Conservation (phyloP, 768 basidiomycete genomes). For the Calocybe gangraenosa region DNA sequence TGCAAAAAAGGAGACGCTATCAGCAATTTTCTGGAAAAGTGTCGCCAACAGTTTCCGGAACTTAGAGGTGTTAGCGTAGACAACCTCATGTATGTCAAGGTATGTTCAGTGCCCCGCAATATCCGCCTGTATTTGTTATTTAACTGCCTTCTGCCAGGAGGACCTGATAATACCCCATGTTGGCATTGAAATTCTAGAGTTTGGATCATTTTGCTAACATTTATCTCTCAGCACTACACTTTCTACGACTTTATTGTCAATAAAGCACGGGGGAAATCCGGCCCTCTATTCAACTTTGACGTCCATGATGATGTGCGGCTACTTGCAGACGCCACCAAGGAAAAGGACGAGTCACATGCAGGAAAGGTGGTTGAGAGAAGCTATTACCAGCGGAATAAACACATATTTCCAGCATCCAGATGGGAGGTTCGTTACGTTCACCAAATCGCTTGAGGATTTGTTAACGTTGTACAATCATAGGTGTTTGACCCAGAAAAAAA, state of each 20-base stretch:
- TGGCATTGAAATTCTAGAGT: conserved; percentile 21
- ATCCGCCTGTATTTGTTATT: background rate
- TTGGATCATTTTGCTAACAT: conserved; percentile 5
- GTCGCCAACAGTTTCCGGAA: conserved; percentile 89
- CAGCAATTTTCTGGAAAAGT: conserved; percentile 85
- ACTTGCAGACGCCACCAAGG: conserved; percentile 89
- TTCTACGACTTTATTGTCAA: conserved; percentile 99
- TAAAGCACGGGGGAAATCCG: conserved; percentile 97
- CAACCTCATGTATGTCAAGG: conserved; percentile 99
- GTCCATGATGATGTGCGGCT: conserved; percentile 98
- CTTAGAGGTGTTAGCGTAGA: conserved; percentile 86
- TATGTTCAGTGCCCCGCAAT: conserved; percentile 22
- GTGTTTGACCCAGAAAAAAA: conserved; percentile 93
- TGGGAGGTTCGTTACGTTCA: conserved; percentile 74
- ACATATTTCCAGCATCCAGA: conserved; percentile 94
- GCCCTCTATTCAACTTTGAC: conserved; percentile 97
- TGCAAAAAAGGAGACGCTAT: conserved; percentile 97
- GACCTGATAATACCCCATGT: conserved; percentile 97
- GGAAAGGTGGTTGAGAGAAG: conserved; percentile 97
- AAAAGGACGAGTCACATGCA: conserved; percentile 98
- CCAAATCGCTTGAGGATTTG: background rate
- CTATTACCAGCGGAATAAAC: conserved; percentile 95
- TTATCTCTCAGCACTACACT: conserved; percentile 75
- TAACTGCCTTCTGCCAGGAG: conserved; percentile 50
- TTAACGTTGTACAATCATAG: conserved; percentile 34